phyloP scores from a whole-genome alignment of 2,329 filamentous ascomycete species.

The Colletotrichum incanum region DNA sequence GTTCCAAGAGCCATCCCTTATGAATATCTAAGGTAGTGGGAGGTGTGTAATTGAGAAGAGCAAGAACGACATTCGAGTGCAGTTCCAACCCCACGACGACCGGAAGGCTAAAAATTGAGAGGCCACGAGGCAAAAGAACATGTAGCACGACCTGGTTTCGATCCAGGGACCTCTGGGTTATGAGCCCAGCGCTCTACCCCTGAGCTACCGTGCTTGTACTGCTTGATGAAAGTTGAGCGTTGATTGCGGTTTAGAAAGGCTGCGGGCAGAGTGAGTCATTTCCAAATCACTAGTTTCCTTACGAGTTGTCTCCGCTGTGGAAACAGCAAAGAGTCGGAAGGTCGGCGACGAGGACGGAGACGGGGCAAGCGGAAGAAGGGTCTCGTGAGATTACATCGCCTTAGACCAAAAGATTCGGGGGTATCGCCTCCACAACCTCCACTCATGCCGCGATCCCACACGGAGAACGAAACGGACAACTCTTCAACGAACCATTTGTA shows the following conservation, averaged over 20 bases:
- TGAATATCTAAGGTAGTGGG: not conserved
- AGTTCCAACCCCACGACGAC: not conserved
- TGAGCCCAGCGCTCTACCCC: conserved; percentile 43
- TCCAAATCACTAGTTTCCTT: not conserved
- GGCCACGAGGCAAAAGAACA: not conserved
- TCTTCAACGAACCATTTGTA: not conserved
- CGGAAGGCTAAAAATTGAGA: not conserved
- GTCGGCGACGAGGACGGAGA: conserved; percentile 37
- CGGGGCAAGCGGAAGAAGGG: conserved; percentile 1
- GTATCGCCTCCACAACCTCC: conserved; percentile 27
- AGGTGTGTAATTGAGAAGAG: not conserved
- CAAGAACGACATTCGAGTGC: not conserved
- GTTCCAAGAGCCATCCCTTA: too few species aligned
- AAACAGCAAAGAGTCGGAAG: not conserved
- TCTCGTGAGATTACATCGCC: conserved; percentile 24
- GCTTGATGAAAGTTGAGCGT: accelerated
- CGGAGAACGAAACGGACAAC: not conserved
- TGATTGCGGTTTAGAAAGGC: not conserved
- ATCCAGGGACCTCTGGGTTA: conserved; percentile 44
- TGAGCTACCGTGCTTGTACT: conserved; percentile 37
- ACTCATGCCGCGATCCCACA: not conserved
- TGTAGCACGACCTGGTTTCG: conserved; percentile 41
- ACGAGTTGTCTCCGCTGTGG: conserved; percentile 21
- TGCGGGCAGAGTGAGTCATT: conserved; percentile 18
- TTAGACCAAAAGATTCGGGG: conserved; percentile 18